A percentile compares a stretch with the other conserved stretches of the same genome.
Evolutionary conservation across 805 yeast genomes (phyloP).

Genomic region (Wickerhamiella nectarea): DNA sequence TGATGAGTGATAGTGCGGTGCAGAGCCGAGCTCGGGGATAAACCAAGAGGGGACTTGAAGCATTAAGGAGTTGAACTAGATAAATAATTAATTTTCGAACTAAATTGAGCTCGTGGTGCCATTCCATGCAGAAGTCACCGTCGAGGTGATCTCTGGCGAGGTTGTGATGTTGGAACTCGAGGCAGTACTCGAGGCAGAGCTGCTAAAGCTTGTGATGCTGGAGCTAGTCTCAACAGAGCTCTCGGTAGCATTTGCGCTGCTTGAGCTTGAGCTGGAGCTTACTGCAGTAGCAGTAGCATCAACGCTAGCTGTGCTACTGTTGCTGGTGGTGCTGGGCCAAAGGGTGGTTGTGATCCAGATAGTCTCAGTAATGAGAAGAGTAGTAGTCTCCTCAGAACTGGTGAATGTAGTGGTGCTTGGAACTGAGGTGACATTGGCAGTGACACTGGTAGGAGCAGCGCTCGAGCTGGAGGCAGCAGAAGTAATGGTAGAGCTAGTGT

Average conservation of each 20-base stretch:
- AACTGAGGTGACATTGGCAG: constrained; percentile 4
- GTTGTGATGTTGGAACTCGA: not conserved
- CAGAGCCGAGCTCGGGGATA: not conserved
- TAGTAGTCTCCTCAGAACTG: constrained; percentile 11
- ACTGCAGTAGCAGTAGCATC: constrained; percentile 6
- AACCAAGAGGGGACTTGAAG: too few relatives aligned
- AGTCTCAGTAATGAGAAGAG: constrained; percentile 13
- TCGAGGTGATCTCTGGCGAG: not conserved
- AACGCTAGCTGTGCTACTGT: constrained; percentile 9
- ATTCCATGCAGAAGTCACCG: not conserved
- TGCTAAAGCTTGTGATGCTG: not conserved
- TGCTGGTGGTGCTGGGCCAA: constrained; percentile 12
- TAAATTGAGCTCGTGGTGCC: not conserved
- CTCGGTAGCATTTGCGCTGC: too few relatives aligned
- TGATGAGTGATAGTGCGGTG: not conserved
- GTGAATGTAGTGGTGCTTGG: constrained; percentile 10
- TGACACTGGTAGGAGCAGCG: not conserved
- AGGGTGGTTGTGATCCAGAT: constrained; percentile 14
- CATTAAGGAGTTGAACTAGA: not conserved
- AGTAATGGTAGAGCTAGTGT: constrained; percentile 3
- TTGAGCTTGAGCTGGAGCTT: constrained; percentile 1
- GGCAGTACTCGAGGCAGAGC: constrained; percentile 1
- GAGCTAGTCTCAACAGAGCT: not conserved
- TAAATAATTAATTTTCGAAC: not conserved
- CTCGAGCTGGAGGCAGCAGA: constrained; percentile 3